Conservation (phyloP, 2,329 filamentous ascomycete genomes). For the Fonsecaea monophora region DNA sequence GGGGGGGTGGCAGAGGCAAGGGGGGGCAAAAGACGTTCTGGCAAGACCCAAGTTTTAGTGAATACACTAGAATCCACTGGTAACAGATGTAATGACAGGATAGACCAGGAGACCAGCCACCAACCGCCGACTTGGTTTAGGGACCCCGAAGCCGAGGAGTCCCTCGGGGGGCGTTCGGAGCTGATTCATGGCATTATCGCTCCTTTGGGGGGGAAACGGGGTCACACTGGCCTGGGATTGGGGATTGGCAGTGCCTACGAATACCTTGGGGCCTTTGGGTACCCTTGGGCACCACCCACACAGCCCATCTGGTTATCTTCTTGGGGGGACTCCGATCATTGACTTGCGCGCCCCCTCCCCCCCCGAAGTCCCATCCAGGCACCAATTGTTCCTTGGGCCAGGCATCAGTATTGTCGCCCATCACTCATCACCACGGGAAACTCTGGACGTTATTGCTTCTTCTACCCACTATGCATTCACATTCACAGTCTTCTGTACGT, state of each 20-base stretch:
- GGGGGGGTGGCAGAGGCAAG: constrained; percentile 14
- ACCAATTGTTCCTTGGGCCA: background rate
- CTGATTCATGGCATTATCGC: constrained; percentile 5
- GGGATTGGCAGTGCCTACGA: background rate
- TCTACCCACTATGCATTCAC: too few species aligned
- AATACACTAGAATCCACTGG: constrained; percentile 6
- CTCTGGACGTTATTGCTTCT: background rate
- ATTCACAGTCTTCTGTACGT: too few species aligned
- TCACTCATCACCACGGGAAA: background rate
- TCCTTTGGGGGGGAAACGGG: constrained; percentile 20
- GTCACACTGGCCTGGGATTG: constrained; percentile 6
- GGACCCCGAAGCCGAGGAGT: background rate
- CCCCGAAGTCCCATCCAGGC: background rate
- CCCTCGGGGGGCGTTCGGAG: constrained; percentile 9
- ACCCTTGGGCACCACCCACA: constrained; percentile 12
- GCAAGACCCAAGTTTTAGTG: background rate
- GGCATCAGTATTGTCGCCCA: background rate
- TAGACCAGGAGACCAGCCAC: background rate
- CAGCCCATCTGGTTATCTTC: constrained; percentile 5
- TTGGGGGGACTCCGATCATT: constrained; percentile 1
- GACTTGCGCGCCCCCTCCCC: background rate
- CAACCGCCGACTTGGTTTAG: too few species aligned
- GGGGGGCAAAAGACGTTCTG: constrained; percentile 10
- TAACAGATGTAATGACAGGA: constrained; percentile 24
- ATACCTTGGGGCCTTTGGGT: background rate